Evolutionary conservation across 345 rosid species (phyloP).

Genomic region (Stellera chamaejasme): DNA sequence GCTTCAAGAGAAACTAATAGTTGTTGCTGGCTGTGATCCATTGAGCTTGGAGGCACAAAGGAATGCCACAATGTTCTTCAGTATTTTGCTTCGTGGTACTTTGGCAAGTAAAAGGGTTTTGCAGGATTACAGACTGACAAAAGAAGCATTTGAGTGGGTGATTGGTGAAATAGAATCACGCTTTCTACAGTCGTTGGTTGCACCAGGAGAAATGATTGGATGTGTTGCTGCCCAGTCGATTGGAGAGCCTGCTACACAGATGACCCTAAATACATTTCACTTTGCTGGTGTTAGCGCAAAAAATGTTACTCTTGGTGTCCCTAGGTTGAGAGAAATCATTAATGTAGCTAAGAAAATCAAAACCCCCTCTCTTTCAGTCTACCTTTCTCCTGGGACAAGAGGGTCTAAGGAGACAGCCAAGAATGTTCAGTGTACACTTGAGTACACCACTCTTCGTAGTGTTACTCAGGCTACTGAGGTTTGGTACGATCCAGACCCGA

Average conservation of each 20-base stretch:
- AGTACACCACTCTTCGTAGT: conserved; percentile 93
- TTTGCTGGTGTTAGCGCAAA: conserved; percentile 99
- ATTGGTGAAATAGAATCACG: conserved; percentile 95
- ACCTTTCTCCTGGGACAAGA: conserved; percentile 60
- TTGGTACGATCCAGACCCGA: conserved; percentile 98
- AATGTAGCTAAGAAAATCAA: conserved; percentile 93
- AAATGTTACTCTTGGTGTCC: conserved; percentile 98
- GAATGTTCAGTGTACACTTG: conserved; percentile 92
- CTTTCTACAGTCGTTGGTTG: conserved; percentile 82
- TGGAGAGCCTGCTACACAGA: conserved; percentile 99
- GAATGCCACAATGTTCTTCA: conserved; percentile 91
- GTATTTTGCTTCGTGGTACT: conserved; percentile 90
- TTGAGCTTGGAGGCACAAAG: conserved; percentile 97
- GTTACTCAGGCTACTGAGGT: conserved; percentile 96
- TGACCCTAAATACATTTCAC: conserved; percentile 97
- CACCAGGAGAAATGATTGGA: conserved; percentile 99
- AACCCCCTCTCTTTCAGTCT: conserved; percentile 90
- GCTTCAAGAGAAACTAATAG: conserved; percentile 89
- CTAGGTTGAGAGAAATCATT: conserved; percentile 90
- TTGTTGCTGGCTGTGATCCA: conserved; percentile 87
- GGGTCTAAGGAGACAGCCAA: conserved; percentile 90
- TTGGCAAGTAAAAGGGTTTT: conserved; percentile 95
- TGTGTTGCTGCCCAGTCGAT: conserved; percentile 99
- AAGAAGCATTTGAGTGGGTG: conserved; percentile 98
- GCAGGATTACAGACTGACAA: conserved; percentile 89